Percentiles rank a stretch among this genome's conserved stretches.
Evolutionary conservation across 257 asterid genomes (phyloP).

Genomic region (Pogostemon cablin): DNA sequence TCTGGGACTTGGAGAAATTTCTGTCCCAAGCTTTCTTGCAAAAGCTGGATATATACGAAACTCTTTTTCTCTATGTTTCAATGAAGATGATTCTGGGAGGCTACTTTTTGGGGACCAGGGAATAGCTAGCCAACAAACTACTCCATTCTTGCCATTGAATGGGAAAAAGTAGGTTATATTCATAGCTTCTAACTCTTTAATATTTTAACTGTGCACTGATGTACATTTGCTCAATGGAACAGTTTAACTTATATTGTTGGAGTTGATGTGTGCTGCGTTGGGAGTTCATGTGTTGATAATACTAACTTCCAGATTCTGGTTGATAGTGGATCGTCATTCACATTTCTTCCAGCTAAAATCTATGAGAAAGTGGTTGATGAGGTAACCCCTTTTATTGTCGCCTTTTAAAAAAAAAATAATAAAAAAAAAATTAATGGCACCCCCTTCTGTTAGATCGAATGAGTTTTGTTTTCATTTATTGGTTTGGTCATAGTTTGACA

Average conservation of each 20-base stretch:
- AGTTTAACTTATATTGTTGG: constrained; percentile 73
- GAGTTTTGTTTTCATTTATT: constrained; percentile 13
- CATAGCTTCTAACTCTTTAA: constrained; percentile 13
- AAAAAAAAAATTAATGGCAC: constrained; percentile 16
- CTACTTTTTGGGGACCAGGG: constrained; percentile 83
- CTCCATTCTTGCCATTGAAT: constrained; percentile 62
- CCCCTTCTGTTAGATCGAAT: constrained; percentile 21
- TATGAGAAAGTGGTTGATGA: constrained; percentile 63
- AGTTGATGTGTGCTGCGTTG: constrained; percentile 71
- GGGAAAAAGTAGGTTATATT: constrained; percentile 52
- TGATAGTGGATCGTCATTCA: constrained; percentile 84
- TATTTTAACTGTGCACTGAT: constrained; percentile 22
- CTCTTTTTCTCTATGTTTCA: constrained; percentile 77
- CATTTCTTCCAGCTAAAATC: constrained; percentile 65
- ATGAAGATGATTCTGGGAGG: constrained; percentile 78
- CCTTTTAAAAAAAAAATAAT: background rate
- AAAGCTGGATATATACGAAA: constrained; percentile 65
- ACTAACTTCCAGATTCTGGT: constrained; percentile 60
- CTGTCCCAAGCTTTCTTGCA: constrained; percentile 85
- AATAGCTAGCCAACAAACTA: constrained; percentile 55
- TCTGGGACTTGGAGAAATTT: constrained; percentile 81
- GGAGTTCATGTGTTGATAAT: constrained; percentile 56
- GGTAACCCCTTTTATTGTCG: constrained; percentile 40
- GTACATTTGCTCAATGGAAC: constrained; percentile 29
- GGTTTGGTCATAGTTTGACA: constrained; percentile 55